A percentile compares a stretch with the other conserved stretches of the same genome.
These are phyloP conservation scores for Aspergillus novofumigatus DNA, from an alignment of 2,329 filamentous ascomycete genomes.

Conservation along the genomic window DNA sequence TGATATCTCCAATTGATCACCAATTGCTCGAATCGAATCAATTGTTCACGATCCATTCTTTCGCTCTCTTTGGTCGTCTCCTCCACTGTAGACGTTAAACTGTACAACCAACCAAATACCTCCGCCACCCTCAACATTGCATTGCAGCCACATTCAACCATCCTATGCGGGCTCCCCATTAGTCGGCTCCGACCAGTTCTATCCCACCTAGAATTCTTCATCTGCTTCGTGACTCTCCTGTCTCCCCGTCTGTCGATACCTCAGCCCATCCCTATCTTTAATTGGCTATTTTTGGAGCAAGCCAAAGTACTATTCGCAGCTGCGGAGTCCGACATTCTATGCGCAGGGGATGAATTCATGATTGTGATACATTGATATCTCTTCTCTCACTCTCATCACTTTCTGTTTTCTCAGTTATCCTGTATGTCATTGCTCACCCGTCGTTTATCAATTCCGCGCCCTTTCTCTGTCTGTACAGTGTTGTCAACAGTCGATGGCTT, in stretches of 20 bases:
- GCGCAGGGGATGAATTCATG: neutral
- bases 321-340: neutral
- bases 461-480: neutral
- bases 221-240: neutral
- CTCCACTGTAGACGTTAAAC: neutral
- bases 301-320: neutral
- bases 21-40: neutral
- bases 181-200: neutral
- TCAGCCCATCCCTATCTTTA: neutral
- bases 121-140: neutral
- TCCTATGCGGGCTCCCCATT: neutral
- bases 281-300: neutral
- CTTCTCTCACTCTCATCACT: neutral
- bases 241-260: neutral
- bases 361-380: neutral
- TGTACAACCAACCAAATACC: neutral
- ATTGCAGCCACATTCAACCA: neutral
- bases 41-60: neutral
- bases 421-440: neutral
- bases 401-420: neutral
- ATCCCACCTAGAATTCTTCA: neutral
- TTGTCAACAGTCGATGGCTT: neutral
- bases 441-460: neutral
- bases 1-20: neutral
- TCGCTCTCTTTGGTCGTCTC: neutral